Base-by-base conservation (phyloP, 73 alveolate genomes). In the Paramecium caudatum region DNA sequence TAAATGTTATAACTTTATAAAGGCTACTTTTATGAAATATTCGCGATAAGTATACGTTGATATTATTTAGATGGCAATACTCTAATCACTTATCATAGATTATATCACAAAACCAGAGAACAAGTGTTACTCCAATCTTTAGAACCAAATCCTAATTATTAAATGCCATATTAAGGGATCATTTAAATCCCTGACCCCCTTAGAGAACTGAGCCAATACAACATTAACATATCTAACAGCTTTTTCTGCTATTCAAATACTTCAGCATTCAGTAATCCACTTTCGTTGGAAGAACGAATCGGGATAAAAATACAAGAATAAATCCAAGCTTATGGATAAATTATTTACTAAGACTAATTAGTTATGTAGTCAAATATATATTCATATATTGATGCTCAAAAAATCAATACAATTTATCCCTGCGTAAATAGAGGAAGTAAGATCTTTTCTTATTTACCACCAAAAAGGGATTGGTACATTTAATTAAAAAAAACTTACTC, bases 121-220 rank as follows among this genome's bases (percentile, higher is more conserved):
- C 15, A 49, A 16, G 70, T 17, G 15, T 5, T 49, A 49, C 27
- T 15, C 4, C 15, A 10, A 8, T 8, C 70, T 17, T 34, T 49
- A 1, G 21, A 49, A 0, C 17, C 25, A 8, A 15, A 55, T 55
- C 19, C 17, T 0, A 1, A 0, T 0, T 55, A 9, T 23, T 55
- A 55, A 55, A 55, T 55, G 80, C 16, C 23, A 19, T 55, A 55
- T 27, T 37, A 25, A 55, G 80, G 80, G 12, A 55, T 25, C 10
- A 55, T 25, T 5, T 19, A 55, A 55, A 55, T 55, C n/a, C 80
- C 80, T 19, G 80, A 55, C 7, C 80, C 80, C 13, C 23, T 55
- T 3, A 55, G 80, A 6, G 30, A 27, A 12, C 36, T 55, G 1
- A 55, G 30, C n/a, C 46, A 25, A 55, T 55, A 55, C 30, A 43